phyloP scores from a whole-genome alignment of 345 rosid genomes.

The Populus nigra region DNA sequence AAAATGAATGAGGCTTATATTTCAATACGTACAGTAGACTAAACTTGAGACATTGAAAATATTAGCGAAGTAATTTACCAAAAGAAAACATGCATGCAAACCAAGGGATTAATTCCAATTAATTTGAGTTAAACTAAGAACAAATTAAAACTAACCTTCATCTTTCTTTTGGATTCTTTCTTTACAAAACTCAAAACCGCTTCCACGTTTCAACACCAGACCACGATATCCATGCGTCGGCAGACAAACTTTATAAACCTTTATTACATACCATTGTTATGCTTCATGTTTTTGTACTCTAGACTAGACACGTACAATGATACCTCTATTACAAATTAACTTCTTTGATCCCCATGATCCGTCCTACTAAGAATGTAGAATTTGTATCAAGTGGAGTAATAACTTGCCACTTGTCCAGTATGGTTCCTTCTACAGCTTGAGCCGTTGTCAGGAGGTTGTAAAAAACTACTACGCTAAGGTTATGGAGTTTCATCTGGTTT shows the following conservation, averaged over 20 bases:
- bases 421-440: slow-evolving; percentile 8
- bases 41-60: background rate
- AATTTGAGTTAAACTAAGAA: background rate
- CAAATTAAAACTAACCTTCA: background rate
- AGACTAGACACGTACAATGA: slow-evolving; percentile 8
- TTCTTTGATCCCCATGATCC: background rate
- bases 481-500: background rate
- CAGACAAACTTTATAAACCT: background rate
- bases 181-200: background rate
- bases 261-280: background rate
- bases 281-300: background rate
- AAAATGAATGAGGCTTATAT: background rate
- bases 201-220: no score
- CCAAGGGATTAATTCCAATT: background rate
- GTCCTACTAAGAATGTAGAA: slow-evolving; percentile 13
- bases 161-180: background rate
- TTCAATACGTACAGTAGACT: background rate
- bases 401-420: slow-evolving; percentile 31
- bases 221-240: no score
- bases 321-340: background rate
- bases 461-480: background rate
- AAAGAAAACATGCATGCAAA: background rate
- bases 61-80: background rate
- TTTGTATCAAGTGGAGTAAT: slow-evolving; percentile 16
- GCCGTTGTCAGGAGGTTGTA: slow-evolving; percentile 25